phyloP scores from a whole-genome alignment of 768 basidiomycete genomes.

The Leccinum broughii region DNA sequence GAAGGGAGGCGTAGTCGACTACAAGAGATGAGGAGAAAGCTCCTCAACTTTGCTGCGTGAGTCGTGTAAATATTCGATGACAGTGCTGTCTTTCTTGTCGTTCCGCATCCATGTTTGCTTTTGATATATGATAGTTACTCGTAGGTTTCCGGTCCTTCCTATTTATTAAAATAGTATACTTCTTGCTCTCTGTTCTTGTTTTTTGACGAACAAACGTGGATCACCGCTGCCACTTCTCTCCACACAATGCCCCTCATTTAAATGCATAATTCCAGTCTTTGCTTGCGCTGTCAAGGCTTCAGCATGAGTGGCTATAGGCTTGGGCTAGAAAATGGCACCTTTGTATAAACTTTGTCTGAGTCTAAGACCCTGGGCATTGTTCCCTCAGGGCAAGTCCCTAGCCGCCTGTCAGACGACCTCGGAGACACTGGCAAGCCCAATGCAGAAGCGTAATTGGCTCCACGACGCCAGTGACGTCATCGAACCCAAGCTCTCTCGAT shows the following conservation, averaged over 20 bases:
- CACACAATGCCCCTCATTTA: too few species aligned
- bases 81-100: background rate
- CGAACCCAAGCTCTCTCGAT: background rate
- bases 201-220: background rate
- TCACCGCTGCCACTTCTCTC: background rate
- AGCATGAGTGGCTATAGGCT: too few species aligned
- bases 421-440: background rate
- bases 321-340: too few species aligned
- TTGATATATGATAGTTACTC: background rate
- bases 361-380: too few species aligned
- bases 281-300: too few species aligned
- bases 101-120: background rate
- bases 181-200: too few species aligned
- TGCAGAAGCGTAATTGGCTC: background rate
- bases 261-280: too few species aligned
- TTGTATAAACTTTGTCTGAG: too few species aligned
- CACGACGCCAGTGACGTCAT: background rate
- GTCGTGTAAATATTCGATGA: background rate
- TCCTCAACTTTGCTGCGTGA: constrained; percentile 31
- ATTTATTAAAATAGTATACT: too few species aligned
- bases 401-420: too few species aligned
- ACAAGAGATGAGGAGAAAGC: constrained; percentile 40
- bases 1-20: constrained; percentile 36
- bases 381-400: too few species aligned
- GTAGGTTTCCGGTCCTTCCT: background rate